Conservation (phyloP, 208 protist species). For the Crithidia sp. region DNA sequence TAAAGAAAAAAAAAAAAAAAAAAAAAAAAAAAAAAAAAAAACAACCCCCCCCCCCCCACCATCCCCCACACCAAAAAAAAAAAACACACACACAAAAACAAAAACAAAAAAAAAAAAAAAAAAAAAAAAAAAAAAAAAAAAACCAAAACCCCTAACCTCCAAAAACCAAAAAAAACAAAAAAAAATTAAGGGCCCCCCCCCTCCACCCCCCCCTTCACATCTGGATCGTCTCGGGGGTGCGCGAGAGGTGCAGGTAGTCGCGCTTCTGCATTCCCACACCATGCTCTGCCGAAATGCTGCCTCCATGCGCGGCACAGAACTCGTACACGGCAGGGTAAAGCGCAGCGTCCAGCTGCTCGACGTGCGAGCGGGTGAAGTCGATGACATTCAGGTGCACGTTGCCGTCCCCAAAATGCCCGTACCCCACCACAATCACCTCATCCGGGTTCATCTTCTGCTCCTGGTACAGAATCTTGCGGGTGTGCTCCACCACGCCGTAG, state of each 20-base stretch:
- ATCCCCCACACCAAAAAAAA: too few relatives aligned
- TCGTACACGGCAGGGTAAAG: conserved; percentile 78
- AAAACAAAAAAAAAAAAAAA: too few relatives aligned
- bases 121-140: too few relatives aligned
- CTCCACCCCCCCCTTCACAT: too few relatives aligned
- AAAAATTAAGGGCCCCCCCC: too few relatives aligned
- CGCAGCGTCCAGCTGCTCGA: conserved; percentile 45
- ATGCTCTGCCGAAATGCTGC: conserved; percentile 96
- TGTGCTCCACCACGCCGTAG: conserved; percentile 82
- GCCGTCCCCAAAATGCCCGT: conserved; percentile 97
- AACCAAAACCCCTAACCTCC: too few relatives aligned
- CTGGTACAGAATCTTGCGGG: conserved; percentile 64
- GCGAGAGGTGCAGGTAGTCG: conserved; percentile 82
- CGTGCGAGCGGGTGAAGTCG: conserved; percentile 56
- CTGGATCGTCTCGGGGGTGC: conserved; percentile 68
- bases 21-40: not conserved
- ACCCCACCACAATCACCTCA: conserved; percentile 86
- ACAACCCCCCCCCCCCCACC: not conserved
- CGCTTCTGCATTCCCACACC: conserved; percentile 94
- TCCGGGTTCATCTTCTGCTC: conserved; percentile 55
- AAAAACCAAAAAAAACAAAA: too few relatives aligned
- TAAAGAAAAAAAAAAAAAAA: not conserved
- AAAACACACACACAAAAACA: too few relatives aligned
- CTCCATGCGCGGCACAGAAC: conserved; percentile 68
- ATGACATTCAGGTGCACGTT: conserved; percentile 97